Percentiles rank a stretch among this genome's conserved stretches.
phyloP scores from a whole-genome alignment of 768 basidiomycete species.

The Suillus ampliporus region DNA sequence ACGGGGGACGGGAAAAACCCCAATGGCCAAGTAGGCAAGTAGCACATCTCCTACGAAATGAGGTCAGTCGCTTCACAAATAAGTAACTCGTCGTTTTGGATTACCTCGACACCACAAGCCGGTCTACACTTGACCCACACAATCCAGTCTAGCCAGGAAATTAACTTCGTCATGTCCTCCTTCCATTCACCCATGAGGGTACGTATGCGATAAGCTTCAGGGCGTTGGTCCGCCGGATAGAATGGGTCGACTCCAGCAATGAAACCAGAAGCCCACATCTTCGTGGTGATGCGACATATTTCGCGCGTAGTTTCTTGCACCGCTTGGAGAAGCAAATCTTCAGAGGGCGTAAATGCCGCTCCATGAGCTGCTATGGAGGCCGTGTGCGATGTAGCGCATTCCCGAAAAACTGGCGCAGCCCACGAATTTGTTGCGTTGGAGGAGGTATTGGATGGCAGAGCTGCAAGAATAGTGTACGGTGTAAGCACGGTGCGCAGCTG shows the following conservation, averaged over 20 bases:
- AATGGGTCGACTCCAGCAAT: conserved; percentile 12
- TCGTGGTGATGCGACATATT: conserved; percentile 23
- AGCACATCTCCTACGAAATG: conserved; percentile 28
- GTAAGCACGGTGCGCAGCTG: conserved; percentile 27
- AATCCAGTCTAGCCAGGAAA: conserved; percentile 27
- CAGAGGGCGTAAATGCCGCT: conserved; percentile 15
- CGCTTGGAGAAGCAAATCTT: conserved; percentile 17
- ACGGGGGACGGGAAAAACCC: conserved; percentile 11
- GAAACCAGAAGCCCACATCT: conserved; percentile 25
- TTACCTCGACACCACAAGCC: conserved; percentile 17
- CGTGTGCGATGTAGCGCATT: conserved; percentile 17
- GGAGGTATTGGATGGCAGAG: background rate
- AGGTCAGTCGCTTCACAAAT: background rate
- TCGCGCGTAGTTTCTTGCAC: conserved; percentile 21
- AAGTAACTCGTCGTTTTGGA: background rate
- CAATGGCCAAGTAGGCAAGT: conserved; percentile 27
- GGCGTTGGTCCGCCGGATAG: conserved; percentile 2
- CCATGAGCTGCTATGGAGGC: conserved; percentile 8
- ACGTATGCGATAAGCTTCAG: conserved; percentile 2
- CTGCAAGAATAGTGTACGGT: conserved; percentile 15
- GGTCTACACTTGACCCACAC: conserved; percentile 25
- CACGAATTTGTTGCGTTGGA: conserved; percentile 14
- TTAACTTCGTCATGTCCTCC: conserved; percentile 14
- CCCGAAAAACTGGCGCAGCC: conserved; percentile 16
- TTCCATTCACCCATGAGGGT: conserved; percentile 17